These are phyloP conservation scores for Fusarium tupiense DNA, from an alignment of 2,329 filamentous ascomycete species.

Conservation along the genomic window DNA sequence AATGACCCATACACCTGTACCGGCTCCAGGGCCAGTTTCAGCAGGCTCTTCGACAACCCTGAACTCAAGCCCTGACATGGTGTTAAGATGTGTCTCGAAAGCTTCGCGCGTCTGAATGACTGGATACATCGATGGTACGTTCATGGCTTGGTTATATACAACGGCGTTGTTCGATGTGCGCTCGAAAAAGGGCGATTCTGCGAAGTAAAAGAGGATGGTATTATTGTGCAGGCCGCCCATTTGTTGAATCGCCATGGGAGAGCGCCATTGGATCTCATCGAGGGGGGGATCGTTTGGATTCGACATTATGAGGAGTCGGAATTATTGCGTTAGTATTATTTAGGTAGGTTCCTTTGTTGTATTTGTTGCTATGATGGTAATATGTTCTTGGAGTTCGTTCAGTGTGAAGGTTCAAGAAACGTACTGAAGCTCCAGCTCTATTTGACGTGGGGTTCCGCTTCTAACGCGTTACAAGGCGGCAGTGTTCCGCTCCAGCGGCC, in stretches of 20 bases:
- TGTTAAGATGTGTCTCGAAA: conserved; percentile 70
- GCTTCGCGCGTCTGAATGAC: conserved; percentile 69
- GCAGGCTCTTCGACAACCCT: conserved; percentile 72
- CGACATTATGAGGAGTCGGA: conserved; percentile 48
- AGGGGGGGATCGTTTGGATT: conserved; percentile 62
- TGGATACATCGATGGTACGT: conserved; percentile 66
- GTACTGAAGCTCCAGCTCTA: conserved; percentile 22
- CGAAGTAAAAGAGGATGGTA: conserved; percentile 73
- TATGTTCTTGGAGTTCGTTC: conserved; percentile 14
- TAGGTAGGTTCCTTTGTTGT: background rate
- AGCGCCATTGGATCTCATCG: conserved; percentile 75
- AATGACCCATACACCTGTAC: conserved; percentile 75
- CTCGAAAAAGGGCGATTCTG: conserved; percentile 74
- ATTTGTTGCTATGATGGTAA: background rate
- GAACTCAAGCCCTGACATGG: conserved; percentile 74
- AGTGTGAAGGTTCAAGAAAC: background rate
- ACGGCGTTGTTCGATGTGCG: conserved; percentile 74
- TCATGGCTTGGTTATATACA: conserved; percentile 69
- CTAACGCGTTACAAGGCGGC: conserved; percentile 21
- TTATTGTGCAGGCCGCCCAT: conserved; percentile 72
- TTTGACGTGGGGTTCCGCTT: conserved; percentile 31
- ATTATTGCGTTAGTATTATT: background rate
- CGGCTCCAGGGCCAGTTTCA: conserved; percentile 70
- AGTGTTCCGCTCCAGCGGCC: conserved; percentile 22
- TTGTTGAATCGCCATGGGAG: conserved; percentile 58